Evolutionary conservation across 208 protist genomes (phyloP), one percentile per base, ranked within the genome.

Genomic region (Acanthamoeba culbertsoni): DNA sequence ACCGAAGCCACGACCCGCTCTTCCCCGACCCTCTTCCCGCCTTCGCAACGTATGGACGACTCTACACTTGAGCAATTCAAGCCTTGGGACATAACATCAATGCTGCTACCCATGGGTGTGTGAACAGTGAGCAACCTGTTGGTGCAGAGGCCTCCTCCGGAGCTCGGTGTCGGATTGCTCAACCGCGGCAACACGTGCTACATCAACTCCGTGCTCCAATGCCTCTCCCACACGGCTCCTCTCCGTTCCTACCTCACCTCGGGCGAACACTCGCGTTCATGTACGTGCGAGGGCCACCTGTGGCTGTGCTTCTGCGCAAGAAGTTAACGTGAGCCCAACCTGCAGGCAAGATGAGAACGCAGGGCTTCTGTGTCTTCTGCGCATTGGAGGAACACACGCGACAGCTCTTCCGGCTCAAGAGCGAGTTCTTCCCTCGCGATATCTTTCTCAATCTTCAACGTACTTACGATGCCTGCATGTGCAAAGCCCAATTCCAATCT

Each of bases 161-260:
- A 65, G 45, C 86, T 77, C 10, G 92, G 92, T 35, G 59, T 71
- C 16, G 92, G 92, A 6, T n/a, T 94, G 55, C 20, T 51, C 18
- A 94, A 94, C 42, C 46, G 55, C 2, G 92, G 92, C 63, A 94
- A 94, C 92, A 94, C 68, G 42, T 94, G 92, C 86, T 94, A 63
- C 71, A 92, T 94, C 75, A 94, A 91, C 92, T 94, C 92, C 6
- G 92, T 94, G 20, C 92, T 94, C 40, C 92, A 94, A 37, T 94
- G 92, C 65, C 75, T 89, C 40, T 51, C 53, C 42, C 71, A 94
- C 43, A 79, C 86, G 35, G n/a, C 46, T 6, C 86, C 86, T 1
- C 43, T 92, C n/a, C 35, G 46, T 3, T 26, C 86, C 42, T 92
- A 77, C 33, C 53, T 92, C 33, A 26, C 42, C 1, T 77, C 53